Evolutionary conservation across 257 asterid species (phyloP), one percentile per base, ranked within the genome.

Genomic region (Petrea volubilis): DNA sequence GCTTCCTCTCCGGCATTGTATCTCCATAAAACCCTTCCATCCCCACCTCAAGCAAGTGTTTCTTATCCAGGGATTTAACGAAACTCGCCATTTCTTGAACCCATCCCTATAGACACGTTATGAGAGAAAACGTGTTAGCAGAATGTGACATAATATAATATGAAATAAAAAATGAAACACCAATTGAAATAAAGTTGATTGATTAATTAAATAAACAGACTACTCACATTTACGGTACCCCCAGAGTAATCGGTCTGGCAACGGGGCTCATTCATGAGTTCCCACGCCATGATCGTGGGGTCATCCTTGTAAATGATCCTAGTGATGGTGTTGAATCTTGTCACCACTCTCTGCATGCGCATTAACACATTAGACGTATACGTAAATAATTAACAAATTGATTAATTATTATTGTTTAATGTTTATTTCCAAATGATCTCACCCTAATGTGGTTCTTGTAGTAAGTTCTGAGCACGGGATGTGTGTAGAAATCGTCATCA

Each of bases 11-110:
- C 0, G 94, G 92, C 81, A 77, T 71, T 0, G 95, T 71, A 17
- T 86, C 93, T 21, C 97, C 93, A n/a, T 91, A 91, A 65, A 88
- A 91, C n/a, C 97, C 97, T 73, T 91, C 96, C 84, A 88, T 78
- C 1, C 97, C 97, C 5, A 89, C 66, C 63, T 89, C 88, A 0
- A 91, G 51, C 60, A 91, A 79, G 74, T 91, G 97, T 1, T 77
- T 82, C 0, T 18, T 44, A 64, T 91, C 97, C 6, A 88, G 34
- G 1, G 86, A 79, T 70, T 91, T 91, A 50, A 89, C 91, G 20
- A 74, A 77, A 8, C 79, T 56, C 4, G 96, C 93, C 91, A 87
- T 91, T 68, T 85, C 97, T 83, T 83, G 76, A 24, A 82, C 84
- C 90, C 84, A 85, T 0, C 74, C 70, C 90, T 83, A 74, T 46